Base-by-base conservation (phyloP, 306 rosid species). In the Pyrus pyrifolia region DNA sequence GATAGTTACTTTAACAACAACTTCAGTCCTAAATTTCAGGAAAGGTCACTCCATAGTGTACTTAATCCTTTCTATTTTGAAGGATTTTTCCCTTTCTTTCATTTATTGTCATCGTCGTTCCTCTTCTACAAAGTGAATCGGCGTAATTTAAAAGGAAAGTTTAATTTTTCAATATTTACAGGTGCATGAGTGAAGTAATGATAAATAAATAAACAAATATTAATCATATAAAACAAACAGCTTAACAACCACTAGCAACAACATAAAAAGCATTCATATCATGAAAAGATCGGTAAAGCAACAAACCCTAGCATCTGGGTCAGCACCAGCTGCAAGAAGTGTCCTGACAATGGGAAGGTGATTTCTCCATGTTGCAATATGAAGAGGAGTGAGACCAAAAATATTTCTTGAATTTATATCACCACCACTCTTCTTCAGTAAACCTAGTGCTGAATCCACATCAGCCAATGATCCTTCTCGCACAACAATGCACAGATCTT, bases 321-420 rank as follows among this genome's bases (percentile, higher is more conserved):
- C 97, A 31, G 98, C 95, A 74, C 97, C 98, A 78, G 97, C 96
- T 2, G 86, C 91, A 70, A 95, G 91, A 84, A 95, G 98, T 89
- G 93, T 88, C 68, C 82, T 84, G 58, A 90, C 90, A 62, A 90
- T 92, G 76, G 98, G 98, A 80, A 95, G 74, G 80, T 95, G 96
- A 71, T 92, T 95, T 83, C 97, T 89, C 97, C 98, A 88, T 65
- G 91, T 88, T 60, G 98, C 98, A 82, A 95, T 85, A 76, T 95
- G 98, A 81, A 95, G 96, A 77, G 93, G 93, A 70, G 97, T 92
- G 63, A 95, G 81, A 81, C 98, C 97, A 71, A 82, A 87, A 52
- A 72, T 51, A 76, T 92, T 90, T 83, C 98, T 90, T 25, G 80
- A 64, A 86, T 95, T 92, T 73, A 95, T 80, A 83, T 92, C 88